Conservation (phyloP, 352 stramenopile genomes). For the Blastocystis hominis region DNA sequence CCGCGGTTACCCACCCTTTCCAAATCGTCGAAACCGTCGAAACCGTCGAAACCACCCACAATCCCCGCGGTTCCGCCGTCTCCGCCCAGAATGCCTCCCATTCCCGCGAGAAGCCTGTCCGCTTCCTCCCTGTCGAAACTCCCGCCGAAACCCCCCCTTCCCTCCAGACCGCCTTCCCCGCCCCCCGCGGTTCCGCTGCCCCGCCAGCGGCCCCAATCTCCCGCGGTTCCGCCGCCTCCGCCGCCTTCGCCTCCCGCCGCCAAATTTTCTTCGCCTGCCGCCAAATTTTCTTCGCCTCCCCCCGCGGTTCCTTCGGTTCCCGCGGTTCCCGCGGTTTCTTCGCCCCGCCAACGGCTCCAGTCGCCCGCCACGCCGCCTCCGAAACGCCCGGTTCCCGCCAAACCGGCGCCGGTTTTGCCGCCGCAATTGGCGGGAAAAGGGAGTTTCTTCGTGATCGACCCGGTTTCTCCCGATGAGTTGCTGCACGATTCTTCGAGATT, state of each 20-base stretch:
- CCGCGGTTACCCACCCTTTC: neutral
- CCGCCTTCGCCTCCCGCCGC: neutral
- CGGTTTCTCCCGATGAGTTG: neutral
- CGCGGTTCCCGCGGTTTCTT: too few species aligned
- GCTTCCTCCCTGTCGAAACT: neutral
- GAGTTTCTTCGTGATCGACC: conserved; percentile 12
- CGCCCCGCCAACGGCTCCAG: neutral
- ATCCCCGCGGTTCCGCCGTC: neutral
- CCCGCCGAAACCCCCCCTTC: neutral
- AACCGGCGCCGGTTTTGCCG: neutral
- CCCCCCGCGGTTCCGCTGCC: neutral
- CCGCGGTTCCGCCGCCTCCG: neutral
- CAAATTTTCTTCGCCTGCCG: neutral
- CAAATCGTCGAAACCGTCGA: neutral
- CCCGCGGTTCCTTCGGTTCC: neutral
- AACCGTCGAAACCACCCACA: neutral
- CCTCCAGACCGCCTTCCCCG: neutral
- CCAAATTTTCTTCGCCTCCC: neutral
- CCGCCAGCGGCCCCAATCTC: neutral
- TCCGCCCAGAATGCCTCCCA: neutral
- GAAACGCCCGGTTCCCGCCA: neutral
- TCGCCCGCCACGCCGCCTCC: neutral
- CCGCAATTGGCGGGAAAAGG: neutral
- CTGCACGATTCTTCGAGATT: neutral
- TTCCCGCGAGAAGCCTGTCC: neutral